Conservation (phyloP, 1,284 basidiomycete species). For the Laetiporus sulphureus region DNA sequence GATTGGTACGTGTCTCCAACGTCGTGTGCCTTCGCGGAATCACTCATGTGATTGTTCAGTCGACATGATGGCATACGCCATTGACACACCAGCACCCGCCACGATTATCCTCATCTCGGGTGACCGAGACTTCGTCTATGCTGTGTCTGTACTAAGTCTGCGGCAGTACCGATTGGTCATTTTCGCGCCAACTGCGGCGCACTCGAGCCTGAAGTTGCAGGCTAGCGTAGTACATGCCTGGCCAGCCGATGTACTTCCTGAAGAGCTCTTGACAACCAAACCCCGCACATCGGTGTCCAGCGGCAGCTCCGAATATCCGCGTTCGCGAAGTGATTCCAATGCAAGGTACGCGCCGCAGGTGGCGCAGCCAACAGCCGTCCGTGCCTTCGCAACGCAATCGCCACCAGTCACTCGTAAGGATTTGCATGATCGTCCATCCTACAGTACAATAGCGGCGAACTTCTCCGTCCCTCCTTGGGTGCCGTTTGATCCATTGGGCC, state of each 20-base stretch:
- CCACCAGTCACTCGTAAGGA: no score
- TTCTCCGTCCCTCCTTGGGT: neutral
- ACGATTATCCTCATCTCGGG: slow-evolving; percentile 50
- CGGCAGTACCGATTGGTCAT: slow-evolving; percentile 42
- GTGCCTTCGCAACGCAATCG: no score
- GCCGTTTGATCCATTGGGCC: neutral
- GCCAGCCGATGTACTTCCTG: slow-evolving; percentile 32
- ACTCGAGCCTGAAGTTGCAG: slow-evolving; percentile 41
- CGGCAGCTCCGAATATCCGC: slow-evolving; percentile 1
- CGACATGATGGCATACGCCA: slow-evolving; percentile 52
- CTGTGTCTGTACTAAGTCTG: slow-evolving; percentile 41
- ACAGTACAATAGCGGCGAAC: no score
- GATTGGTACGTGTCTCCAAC: slow-evolving; percentile 18
- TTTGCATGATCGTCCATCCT: no score
- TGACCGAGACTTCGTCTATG: slow-evolving; percentile 54
- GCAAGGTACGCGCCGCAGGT: neutral
- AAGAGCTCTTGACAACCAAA: slow-evolving; percentile 1
- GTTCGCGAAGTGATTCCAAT: neutral
- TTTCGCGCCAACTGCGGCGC: slow-evolving; percentile 14
- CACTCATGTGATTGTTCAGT: slow-evolving; percentile 28
- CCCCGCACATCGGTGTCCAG: neutral
- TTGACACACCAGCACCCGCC: slow-evolving; percentile 42
- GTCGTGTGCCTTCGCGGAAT: neutral
- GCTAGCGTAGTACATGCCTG: slow-evolving; percentile 47
- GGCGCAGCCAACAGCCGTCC: neutral